Evolutionary conservation across 495 filamentous ascomycete species (phyloP).

Genomic region (Xylaria sp.): DNA sequence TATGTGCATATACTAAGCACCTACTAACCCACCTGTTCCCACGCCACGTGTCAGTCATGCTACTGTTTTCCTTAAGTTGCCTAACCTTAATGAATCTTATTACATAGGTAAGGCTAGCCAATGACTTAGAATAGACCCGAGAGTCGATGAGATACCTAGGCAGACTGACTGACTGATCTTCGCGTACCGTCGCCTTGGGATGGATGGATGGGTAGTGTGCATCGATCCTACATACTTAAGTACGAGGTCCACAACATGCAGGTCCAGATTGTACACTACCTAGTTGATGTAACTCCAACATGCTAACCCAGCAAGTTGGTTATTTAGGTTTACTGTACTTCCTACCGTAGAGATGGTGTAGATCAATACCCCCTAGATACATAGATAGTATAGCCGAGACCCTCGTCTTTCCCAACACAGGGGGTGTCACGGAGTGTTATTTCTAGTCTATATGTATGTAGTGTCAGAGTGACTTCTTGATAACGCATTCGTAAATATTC

Average conservation of each 20-base stretch:
- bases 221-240: background rate
- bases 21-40: too few species aligned
- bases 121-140: background rate
- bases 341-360: background rate
- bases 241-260: background rate
- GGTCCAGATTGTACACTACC: background rate
- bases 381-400: background rate
- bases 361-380: background rate
- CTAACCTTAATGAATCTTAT: too few species aligned
- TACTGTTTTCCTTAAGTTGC: too few species aligned
- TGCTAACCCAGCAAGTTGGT: background rate
- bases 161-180: background rate
- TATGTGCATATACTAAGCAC: too few species aligned
- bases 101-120: background rate
- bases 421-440: background rate
- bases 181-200: constrained; percentile 5
- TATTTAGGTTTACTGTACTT: background rate
- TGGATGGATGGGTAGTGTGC: background rate
- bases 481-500: background rate
- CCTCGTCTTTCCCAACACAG: background rate
- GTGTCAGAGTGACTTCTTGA: background rate
- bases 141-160: background rate
- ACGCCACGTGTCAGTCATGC: too few species aligned
- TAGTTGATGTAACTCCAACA: background rate
- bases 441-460: too few species aligned